These are phyloP conservation scores for Solanum bulbocastanum DNA, from an alignment of 257 asterid species.

Conservation along the genomic window DNA sequence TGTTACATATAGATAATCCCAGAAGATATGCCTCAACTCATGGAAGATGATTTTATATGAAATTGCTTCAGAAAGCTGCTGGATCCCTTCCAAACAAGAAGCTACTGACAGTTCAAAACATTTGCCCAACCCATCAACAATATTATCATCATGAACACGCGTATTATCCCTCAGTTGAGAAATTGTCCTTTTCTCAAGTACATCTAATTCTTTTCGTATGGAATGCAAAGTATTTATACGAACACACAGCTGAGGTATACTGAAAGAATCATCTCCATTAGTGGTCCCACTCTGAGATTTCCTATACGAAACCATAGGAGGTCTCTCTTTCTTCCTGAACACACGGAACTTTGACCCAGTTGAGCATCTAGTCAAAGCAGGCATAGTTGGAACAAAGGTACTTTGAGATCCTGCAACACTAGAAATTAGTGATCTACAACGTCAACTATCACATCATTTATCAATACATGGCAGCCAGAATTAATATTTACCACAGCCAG, in stretches of 20 bases:
- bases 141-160: constrained; percentile 24
- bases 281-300: constrained; percentile 29
- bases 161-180: constrained; percentile 48
- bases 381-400: constrained; percentile 48
- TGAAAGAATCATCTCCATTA: constrained; percentile 31
- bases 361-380: constrained; percentile 63
- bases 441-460: constrained; percentile 1
- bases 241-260: constrained; percentile 49
- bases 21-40: constrained; percentile 47
- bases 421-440: background rate
- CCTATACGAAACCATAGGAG: constrained; percentile 25
- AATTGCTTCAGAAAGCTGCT: constrained; percentile 62
- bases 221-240: constrained; percentile 68
- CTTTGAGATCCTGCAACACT: constrained; percentile 52
- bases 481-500: constrained; percentile 63
- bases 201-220: constrained; percentile 68
- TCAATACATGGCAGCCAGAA: background rate
- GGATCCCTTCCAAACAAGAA: constrained; percentile 68
- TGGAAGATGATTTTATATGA: constrained; percentile 69
- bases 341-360: constrained; percentile 49
- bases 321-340: constrained; percentile 65
- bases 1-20: constrained; percentile 56
- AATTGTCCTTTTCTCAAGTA: constrained; percentile 43
- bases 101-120: constrained; percentile 50
- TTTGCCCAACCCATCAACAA: constrained; percentile 24